Evolutionary conservation across 2,329 filamentous ascomycete genomes (phyloP).

Genomic region (Salinomyces thailandicus): DNA sequence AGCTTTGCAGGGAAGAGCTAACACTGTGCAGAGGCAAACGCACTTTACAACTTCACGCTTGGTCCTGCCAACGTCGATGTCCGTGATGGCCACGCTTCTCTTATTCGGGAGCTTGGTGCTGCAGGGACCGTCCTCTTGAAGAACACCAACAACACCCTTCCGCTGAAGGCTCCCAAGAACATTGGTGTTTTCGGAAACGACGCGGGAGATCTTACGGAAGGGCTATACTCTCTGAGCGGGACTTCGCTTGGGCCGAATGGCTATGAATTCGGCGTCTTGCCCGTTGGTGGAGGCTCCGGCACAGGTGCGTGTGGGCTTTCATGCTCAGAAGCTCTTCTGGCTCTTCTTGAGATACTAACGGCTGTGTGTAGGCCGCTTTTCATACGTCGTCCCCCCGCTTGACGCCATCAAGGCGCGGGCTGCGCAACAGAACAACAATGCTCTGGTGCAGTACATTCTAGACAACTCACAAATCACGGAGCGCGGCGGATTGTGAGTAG

Average conservation of each 20-base stretch:
- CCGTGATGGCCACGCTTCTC: slow-evolving; percentile 24
- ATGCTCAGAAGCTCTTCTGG: too few species aligned
- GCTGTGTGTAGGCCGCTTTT: too few species aligned
- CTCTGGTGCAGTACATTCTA: slow-evolving; percentile 37
- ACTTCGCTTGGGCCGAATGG: slow-evolving; percentile 14
- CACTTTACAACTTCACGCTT: slow-evolving; percentile 25
- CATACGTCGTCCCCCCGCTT: slow-evolving; percentile 31
- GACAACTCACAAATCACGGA: slow-evolving; percentile 28
- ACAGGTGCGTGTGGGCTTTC: too few species aligned
- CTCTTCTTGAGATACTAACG: too few species aligned
- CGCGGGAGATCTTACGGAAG: slow-evolving; percentile 25
- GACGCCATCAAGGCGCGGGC: slow-evolving; percentile 30
- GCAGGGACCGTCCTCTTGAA: slow-evolving; percentile 47
- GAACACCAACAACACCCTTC: slow-evolving; percentile 44
- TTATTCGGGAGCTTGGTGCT: slow-evolving; percentile 32
- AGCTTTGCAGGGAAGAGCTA: not conserved
- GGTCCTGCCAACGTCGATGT: slow-evolving; percentile 28
- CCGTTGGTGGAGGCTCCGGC: slow-evolving; percentile 33
- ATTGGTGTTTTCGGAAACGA: slow-evolving; percentile 43
- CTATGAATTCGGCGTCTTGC: slow-evolving; percentile 35
- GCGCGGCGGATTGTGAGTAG: slow-evolving; percentile 22
- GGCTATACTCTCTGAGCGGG: slow-evolving; percentile 18
- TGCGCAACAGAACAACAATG: slow-evolving; percentile 19
- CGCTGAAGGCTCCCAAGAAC: slow-evolving; percentile 37
- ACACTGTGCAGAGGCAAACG: slow-evolving; percentile 4